phyloP scores from a whole-genome alignment of 225 moss, liverwort and hornwort species.

The Physcomitrellopsis africana region DNA sequence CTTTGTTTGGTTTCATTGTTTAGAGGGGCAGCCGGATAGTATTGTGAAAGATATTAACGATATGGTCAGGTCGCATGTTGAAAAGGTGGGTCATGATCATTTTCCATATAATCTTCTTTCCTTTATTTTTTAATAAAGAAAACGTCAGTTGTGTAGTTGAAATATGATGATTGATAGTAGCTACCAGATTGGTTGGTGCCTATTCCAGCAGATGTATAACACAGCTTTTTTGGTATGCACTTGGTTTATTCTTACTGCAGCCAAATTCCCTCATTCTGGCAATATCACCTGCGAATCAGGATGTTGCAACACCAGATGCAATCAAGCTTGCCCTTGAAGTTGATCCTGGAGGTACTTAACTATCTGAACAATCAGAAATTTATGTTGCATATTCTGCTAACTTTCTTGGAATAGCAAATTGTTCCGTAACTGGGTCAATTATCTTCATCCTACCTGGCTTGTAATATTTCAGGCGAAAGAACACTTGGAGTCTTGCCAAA shows the following conservation, averaged over 20 bases:
- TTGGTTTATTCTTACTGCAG: constrained; percentile 43
- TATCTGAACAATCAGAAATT: background rate
- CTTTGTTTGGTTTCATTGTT: constrained; percentile 14
- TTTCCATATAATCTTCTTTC: constrained; percentile 7
- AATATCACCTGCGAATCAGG: constrained; percentile 90
- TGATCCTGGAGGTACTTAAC: constrained; percentile 67
- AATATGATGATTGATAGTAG: background rate
- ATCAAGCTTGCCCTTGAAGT: constrained; percentile 90
- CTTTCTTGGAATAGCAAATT: background rate
- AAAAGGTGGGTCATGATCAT: constrained; percentile 52
- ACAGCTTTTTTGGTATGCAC: background rate
- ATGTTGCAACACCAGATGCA: constrained; percentile 91
- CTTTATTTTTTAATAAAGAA: background rate
- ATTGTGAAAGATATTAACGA: constrained; percentile 86
- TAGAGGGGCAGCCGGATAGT: constrained; percentile 90
- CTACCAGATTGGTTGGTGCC: background rate
- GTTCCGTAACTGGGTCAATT: background rate
- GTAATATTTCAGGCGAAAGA: constrained; percentile 57
- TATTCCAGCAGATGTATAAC: background rate
- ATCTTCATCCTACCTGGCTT: background rate
- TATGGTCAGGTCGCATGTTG: constrained; percentile 79
- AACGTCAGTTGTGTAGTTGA: background rate
- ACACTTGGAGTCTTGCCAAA: constrained; percentile 91
- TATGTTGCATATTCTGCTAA: background rate
- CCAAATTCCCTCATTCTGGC: constrained; percentile 85